phyloP scores from a whole-genome alignment of 169 alveolate genomes.

The Plasmodium vivax region DNA sequence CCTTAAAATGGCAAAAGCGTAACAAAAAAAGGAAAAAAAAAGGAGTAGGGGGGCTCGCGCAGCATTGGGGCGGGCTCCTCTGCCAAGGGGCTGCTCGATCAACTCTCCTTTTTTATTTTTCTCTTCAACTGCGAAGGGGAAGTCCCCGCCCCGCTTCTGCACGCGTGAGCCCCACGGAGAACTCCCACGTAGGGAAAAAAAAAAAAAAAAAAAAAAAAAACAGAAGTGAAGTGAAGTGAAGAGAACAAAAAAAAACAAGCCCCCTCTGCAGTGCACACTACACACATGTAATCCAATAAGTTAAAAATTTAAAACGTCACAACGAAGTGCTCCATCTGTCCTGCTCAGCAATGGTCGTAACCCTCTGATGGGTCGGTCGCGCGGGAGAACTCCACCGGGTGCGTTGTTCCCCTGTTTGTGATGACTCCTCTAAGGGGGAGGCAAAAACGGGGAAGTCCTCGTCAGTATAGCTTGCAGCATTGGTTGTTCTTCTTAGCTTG shows the following conservation, averaged over 20 bases:
- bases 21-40: background rate
- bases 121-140: no score
- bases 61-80: no score
- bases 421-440: background rate
- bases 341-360: background rate
- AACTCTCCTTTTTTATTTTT: no score
- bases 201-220: background rate
- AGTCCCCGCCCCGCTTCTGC: no score
- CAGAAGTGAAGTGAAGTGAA: no score
- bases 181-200: no score
- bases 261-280: background rate
- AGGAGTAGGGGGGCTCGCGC: no score
- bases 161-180: no score
- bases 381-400: background rate
- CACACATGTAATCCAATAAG: background rate
- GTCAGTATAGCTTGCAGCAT: slow-evolving; percentile 90
- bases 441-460: background rate
- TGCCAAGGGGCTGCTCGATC: no score
- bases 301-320: background rate
- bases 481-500: slow-evolving; percentile 93
- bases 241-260: no score
- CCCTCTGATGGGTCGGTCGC: background rate
- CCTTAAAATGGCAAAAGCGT: background rate
- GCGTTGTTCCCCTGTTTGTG: background rate
- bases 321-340: background rate